These are phyloP conservation scores for Vachellia collinsii DNA, from an alignment of 306 rosid species.

Conservation along the genomic window DNA sequence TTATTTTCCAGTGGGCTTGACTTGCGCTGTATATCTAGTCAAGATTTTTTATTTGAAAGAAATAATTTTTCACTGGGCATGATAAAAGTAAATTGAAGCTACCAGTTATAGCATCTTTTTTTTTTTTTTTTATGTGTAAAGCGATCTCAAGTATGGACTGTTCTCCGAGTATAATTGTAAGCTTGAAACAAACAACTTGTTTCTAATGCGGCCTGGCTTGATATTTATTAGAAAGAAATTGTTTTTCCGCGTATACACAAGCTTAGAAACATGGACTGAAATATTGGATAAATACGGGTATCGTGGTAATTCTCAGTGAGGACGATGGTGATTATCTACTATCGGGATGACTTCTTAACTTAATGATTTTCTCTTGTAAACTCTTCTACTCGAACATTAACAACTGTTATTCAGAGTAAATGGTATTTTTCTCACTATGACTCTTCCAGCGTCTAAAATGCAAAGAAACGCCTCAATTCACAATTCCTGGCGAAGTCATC, in stretches of 20 bases:
- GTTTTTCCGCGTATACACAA: neutral
- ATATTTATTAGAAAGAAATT: neutral
- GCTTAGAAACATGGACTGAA: neutral
- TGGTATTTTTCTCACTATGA: neutral
- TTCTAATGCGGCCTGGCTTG: neutral
- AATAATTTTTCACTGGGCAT: neutral
- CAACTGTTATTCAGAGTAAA: neutral
- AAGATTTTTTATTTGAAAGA: neutral
- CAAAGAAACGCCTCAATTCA: neutral
- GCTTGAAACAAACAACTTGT: neutral
- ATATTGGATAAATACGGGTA: neutral
- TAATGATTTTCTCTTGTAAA: neutral
- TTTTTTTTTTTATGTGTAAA: neutral
- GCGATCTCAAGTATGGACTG: neutral
- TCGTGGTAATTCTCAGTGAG: neutral
- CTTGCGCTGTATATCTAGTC: neutral
- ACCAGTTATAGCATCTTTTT: neutral
- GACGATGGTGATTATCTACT: neutral
- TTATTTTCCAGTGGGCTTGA: neutral
- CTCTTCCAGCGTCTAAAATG: neutral
- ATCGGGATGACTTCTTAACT: neutral
- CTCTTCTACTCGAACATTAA: neutral
- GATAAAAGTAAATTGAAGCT: neutral
- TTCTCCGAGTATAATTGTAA: neutral
- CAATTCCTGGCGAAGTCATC: neutral